These are phyloP conservation scores for Emmonsiellopsis sp. DNA, from an alignment of 2,329 filamentous ascomycete species.

Conservation along the genomic window DNA sequence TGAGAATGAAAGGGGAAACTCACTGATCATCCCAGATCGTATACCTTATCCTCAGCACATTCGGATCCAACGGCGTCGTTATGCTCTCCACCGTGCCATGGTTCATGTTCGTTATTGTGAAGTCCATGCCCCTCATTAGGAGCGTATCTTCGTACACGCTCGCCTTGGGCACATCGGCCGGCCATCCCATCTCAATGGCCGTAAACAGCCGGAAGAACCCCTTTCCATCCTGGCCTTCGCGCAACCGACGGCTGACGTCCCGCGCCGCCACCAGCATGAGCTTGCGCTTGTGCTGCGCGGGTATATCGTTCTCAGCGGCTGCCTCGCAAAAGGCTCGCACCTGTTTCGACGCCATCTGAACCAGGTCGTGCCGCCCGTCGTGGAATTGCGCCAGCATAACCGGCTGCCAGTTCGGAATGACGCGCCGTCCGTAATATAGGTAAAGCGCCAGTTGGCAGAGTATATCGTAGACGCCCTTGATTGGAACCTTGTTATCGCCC, in stretches of 20 bases:
- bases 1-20: neutral
- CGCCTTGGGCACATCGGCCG: neutral
- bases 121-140: neutral
- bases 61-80: neutral
- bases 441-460: neutral
- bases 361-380: neutral
- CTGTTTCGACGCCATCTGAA: neutral
- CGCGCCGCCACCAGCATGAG: neutral
- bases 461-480: neutral
- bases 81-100: neutral
- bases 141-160: neutral
- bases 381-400: neutral
- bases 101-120: neutral
- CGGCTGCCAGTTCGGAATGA: neutral
- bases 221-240: neutral
- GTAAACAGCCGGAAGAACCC: neutral
- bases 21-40: neutral
- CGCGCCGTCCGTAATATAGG: neutral
- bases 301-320: neutral
- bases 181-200: neutral
- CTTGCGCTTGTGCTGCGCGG: neutral
- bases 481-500: neutral
- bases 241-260: neutral
- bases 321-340: neutral
- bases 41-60: slow-evolving; percentile 1